These are phyloP conservation scores for Fagus crenata DNA, from an alignment of 306 rosid genomes.

Conservation along the genomic window DNA sequence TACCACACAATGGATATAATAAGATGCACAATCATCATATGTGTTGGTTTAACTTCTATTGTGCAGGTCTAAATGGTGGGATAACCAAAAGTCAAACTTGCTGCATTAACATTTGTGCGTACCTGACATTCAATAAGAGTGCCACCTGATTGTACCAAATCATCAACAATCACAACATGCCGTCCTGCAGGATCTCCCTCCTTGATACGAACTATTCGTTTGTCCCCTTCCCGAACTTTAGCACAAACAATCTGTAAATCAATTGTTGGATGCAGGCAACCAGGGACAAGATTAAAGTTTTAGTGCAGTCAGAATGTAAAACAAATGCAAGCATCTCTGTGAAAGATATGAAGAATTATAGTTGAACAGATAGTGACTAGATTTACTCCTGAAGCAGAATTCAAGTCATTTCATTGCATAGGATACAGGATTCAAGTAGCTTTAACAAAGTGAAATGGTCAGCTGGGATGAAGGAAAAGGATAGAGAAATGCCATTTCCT, in stretches of 20 bases:
- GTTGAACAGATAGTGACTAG: neutral
- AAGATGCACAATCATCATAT: neutral
- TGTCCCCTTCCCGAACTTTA: conserved; percentile 97
- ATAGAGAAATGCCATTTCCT: neutral
- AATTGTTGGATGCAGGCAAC: conserved; percentile 9
- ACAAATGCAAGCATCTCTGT: conserved; percentile 15
- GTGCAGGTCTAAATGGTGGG: neutral
- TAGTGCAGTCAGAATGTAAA: neutral
- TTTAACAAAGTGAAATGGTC: neutral
- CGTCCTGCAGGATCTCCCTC: conserved; percentile 90
- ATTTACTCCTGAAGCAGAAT: neutral
- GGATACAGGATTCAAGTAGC: neutral
- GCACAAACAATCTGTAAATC: conserved; percentile 83
- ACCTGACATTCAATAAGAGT: conserved; percentile 98
- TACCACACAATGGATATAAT: neutral
- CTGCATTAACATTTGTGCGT: neutral
- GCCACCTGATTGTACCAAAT: conserved; percentile 98
- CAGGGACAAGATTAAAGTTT: neutral
- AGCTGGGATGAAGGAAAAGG: neutral
- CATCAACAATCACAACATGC: conserved; percentile 94
- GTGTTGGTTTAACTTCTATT: neutral
- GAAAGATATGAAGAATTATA: neutral
- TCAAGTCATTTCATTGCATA: neutral
- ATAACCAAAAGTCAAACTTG: neutral
- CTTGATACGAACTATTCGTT: conserved; percentile 83